Evolutionary conservation across 2,329 filamentous ascomycete species (phyloP).

Genomic region (Pseudofabraea citricarpa): DNA sequence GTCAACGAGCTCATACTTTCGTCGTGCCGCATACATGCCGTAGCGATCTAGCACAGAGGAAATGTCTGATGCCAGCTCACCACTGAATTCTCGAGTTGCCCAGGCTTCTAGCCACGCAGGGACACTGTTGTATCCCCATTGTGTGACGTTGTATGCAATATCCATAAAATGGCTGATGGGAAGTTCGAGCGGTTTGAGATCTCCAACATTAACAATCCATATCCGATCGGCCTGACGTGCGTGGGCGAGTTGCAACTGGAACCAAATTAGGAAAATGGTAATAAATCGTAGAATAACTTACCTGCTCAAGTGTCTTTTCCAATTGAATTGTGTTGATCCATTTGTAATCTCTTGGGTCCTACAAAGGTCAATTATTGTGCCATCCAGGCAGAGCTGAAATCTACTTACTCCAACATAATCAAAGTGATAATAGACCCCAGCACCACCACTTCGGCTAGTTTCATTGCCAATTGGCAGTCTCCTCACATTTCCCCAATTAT

Average conservation of each 20-base stretch:
- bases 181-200: slow-evolving; percentile 56
- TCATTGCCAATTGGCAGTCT: slow-evolving; percentile 57
- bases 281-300: too few species aligned
- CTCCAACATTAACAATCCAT: slow-evolving; percentile 62
- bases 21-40: slow-evolving; percentile 49
- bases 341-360: slow-evolving; percentile 41
- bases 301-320: slow-evolving; percentile 56
- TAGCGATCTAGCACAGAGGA: slow-evolving; percentile 50
- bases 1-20: slow-evolving; percentile 60
- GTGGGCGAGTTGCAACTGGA: slow-evolving; percentile 58
- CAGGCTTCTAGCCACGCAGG: slow-evolving; percentile 51
- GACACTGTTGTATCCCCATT: slow-evolving; percentile 51
- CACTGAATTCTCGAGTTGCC: slow-evolving; percentile 53
- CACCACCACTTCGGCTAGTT: slow-evolving; percentile 53
- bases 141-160: slow-evolving; percentile 58
- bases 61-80: slow-evolving; percentile 40
- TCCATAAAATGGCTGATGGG: slow-evolving; percentile 65
- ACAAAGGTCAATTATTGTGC: neutral
- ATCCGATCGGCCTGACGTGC: slow-evolving; percentile 47
- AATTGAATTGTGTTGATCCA: slow-evolving; percentile 65
- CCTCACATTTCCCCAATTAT: slow-evolving; percentile 64
- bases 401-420: slow-evolving; percentile 40
- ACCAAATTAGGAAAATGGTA: too few species aligned
- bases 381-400: neutral
- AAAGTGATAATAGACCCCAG: slow-evolving; percentile 57